Conservation (phyloP, 352 stramenopile species). For the Plasmopara viticola region DNA sequence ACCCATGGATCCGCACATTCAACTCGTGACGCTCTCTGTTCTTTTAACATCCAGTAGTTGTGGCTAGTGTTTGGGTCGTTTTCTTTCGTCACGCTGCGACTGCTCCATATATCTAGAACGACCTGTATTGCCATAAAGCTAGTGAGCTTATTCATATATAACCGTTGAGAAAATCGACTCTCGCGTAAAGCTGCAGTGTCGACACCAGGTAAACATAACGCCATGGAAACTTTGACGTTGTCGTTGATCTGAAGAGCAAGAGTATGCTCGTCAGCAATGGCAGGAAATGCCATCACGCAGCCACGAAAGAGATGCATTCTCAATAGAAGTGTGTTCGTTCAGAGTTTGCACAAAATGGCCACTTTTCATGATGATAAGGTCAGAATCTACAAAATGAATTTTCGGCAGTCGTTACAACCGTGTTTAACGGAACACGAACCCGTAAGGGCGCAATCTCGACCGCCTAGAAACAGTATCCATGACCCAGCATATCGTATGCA, state of each 20-base stretch:
- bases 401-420: constrained; percentile 43
- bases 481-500: constrained; percentile 55
- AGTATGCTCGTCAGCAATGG: constrained; percentile 58
- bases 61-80: too few species aligned
- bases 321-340: constrained; percentile 49
- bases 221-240: constrained; percentile 32
- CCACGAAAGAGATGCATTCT: constrained; percentile 36
- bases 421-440: constrained; percentile 55
- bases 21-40: too few species aligned
- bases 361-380: constrained; percentile 45
- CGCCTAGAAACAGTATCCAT: constrained; percentile 48
- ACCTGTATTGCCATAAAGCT: constrained; percentile 38
- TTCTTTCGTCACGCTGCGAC: constrained; percentile 20
- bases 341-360: constrained; percentile 62
- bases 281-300: constrained; percentile 46
- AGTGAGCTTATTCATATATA: constrained; percentile 44
- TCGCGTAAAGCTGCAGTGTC: constrained; percentile 32
- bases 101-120: constrained; percentile 29
- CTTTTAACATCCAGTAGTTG: too few species aligned
- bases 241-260: constrained; percentile 36
- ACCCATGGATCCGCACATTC: too few species aligned
- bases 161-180: constrained; percentile 40
- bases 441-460: constrained; percentile 29
- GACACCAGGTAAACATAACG: constrained; percentile 45
- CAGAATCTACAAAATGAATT: constrained; percentile 16